Evolutionary conservation across 805 yeast species (phyloP).

Genomic region (Candida orba): DNA sequence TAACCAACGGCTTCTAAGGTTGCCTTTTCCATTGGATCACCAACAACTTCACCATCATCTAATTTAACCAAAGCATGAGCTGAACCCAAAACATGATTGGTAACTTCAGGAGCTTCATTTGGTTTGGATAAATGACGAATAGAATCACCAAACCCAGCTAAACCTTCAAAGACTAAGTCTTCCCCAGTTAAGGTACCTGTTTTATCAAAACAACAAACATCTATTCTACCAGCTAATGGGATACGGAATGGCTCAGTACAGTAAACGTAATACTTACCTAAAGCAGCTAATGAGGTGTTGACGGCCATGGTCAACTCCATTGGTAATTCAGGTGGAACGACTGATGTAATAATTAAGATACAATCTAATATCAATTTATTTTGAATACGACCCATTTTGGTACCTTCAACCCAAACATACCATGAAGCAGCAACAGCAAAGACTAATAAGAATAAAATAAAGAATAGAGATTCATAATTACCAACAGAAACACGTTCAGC

Average conservation of each 20-base stretch:
- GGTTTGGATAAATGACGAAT: constrained; percentile 46
- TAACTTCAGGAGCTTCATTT: constrained; percentile 58
- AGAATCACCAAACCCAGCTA: constrained; percentile 68
- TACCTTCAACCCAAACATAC: constrained; percentile 98
- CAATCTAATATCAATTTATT: constrained; percentile 92
- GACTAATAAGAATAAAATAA: constrained; percentile 79
- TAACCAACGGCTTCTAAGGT: constrained; percentile 84
- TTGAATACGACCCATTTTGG: constrained; percentile 90
- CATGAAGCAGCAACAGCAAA: constrained; percentile 94
- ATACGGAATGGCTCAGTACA: constrained; percentile 99
- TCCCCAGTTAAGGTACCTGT: constrained; percentile 98
- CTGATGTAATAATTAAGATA: constrained; percentile 91
- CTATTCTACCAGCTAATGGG: constrained; percentile 95
- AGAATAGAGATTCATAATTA: constrained; percentile 87
- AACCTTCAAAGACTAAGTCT: constrained; percentile 91
- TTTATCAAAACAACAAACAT: constrained; percentile 97
- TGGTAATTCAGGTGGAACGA: constrained; percentile 97
- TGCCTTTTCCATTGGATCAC: constrained; percentile 99
- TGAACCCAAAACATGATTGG: constrained; percentile 76
- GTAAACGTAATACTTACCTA: constrained; percentile 81
- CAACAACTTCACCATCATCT: constrained; percentile 96
- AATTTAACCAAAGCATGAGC: constrained; percentile 93
- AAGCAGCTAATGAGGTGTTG: constrained; percentile 80
- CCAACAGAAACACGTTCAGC: constrained; percentile 96
- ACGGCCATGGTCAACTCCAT: constrained; percentile 99